These are phyloP conservation scores for Setaria italica DNA, from an alignment of 202 grass and related monocot genomes.

Conservation along the genomic window DNA sequence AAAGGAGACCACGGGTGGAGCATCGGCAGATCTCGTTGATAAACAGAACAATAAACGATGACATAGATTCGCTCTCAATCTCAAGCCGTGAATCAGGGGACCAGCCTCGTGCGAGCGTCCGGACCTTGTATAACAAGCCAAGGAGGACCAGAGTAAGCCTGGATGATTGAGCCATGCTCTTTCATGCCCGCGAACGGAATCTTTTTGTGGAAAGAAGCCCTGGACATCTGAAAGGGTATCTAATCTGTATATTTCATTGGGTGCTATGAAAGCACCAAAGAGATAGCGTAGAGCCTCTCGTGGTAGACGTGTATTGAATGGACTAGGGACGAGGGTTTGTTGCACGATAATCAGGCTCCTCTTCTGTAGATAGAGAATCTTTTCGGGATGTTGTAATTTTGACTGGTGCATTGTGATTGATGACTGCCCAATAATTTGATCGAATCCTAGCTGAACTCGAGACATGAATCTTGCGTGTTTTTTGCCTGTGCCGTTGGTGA, in stretches of 20 bases:
- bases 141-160: slow-evolving; percentile 50
- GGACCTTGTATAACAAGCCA: slow-evolving; percentile 47
- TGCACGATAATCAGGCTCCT: not conserved
- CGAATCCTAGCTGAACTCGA: not conserved
- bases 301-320: slow-evolving; percentile 19
- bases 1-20: slow-evolving; percentile 55
- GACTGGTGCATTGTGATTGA: slow-evolving; percentile 28
- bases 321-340: not conserved
- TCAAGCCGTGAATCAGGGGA: slow-evolving; percentile 39
- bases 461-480: not conserved
- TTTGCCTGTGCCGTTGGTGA: not conserved
- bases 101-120: slow-evolving; percentile 28
- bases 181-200: not conserved
- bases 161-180: slow-evolving; percentile 29
- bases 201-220: not conserved
- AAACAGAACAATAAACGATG: slow-evolving; percentile 51
- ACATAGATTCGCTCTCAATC: slow-evolving; percentile 24
- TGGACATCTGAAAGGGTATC: slow-evolving; percentile 8
- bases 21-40: slow-evolving; percentile 56
- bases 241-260: slow-evolving; percentile 44
- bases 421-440: slow-evolving; percentile 19
- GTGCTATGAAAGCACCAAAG: not conserved
- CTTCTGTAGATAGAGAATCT: slow-evolving; percentile 35
- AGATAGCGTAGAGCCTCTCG: not conserved
- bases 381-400: slow-evolving; percentile 36